Base-by-base conservation (phyloP, 306 rosid species). In the Clitoria ternatea region DNA sequence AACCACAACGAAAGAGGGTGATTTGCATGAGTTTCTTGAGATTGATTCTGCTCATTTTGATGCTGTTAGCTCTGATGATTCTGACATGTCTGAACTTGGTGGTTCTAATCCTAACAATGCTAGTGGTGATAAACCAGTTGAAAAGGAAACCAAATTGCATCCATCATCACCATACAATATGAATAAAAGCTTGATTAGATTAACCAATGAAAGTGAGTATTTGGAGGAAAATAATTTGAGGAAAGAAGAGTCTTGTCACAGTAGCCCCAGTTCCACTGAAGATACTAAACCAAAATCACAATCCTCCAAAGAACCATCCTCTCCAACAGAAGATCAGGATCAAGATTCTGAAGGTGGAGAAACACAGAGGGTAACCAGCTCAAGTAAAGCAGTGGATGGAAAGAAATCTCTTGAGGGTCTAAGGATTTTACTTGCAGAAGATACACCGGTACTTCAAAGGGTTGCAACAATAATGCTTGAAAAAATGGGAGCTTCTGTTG, bases 401-500 rank as follows among this genome's bases (percentile, higher is more conserved):
- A 74, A 86, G 52, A 89, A 85, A 73, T 87, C 88, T 64, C 99
- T 95, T 5, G 88, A 91, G 61, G 99, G 99, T 35, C 40, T 95
- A 17, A 85, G 84, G 69, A 91, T 95, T 75, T 72, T 95, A 72
- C 92, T 95, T 29, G 99, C 96, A 27, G 99, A 95, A 87, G 99
- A 95, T 70, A 95, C 89, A 13, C 99, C 99, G 2, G 92, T 91
- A 13, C 87, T 95, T 45, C 99, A 95, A 73, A 89, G 92, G 82
- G 99, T 95, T 23, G 96, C 99, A 44, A 91, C 89, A 47, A 95
- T 89, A 81, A 95, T 95, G 99, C 96, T 95, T 12, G 97, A 95
- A 68, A 95, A 91, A 80, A 89, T 95, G 96, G 97, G 99, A 79
- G 99, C 99, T 17, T 50, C 65, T 24, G 99, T 89, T 52, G 78